Percentiles rank a stretch among this genome's conserved stretches.
phyloP scores from a whole-genome alignment of 768 basidiomycete species.

The Panus rudis region DNA sequence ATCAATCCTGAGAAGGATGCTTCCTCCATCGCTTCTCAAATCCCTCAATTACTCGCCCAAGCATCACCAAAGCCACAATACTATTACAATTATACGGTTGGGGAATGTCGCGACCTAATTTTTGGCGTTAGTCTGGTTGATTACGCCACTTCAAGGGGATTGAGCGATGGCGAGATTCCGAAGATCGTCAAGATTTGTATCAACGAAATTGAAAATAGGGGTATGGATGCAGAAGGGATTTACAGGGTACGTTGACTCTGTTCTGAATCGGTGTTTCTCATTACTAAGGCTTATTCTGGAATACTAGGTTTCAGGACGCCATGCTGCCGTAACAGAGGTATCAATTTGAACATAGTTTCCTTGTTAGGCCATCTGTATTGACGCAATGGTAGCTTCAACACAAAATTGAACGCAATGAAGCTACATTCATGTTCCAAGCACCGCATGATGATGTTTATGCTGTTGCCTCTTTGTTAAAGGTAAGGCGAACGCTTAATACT shows the following conservation, averaged over 20 bases:
- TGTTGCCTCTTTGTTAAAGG: conserved; percentile 82
- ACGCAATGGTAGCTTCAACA: conserved; percentile 66
- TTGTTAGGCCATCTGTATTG: conserved; percentile 3
- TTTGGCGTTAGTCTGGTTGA: conserved; percentile 86
- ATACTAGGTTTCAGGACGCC: conserved; percentile 71
- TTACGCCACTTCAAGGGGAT: conserved; percentile 75
- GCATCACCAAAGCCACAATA: conserved; percentile 65
- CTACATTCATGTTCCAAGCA: conserved; percentile 62
- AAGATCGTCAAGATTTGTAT: conserved; percentile 78
- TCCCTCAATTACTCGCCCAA: conserved; percentile 55
- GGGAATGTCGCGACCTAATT: conserved; percentile 81
- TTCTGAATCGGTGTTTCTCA: conserved; percentile 1
- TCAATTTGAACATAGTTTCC: not conserved
- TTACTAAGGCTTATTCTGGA: conserved; percentile 7
- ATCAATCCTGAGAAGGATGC: conserved; percentile 71
- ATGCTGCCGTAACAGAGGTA: conserved; percentile 79
- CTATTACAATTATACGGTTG: conserved; percentile 75
- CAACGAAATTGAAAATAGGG: conserved; percentile 73
- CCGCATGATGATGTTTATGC: conserved; percentile 74
- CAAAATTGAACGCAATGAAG: conserved; percentile 81
- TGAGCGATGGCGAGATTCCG: conserved; percentile 69
- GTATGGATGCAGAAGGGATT: conserved; percentile 72
- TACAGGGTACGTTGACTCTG: conserved; percentile 49
- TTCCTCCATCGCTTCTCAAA: conserved; percentile 43
- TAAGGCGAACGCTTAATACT: no score